phyloP scores from a whole-genome alignment of 2,329 filamentous ascomycete genomes.

The Microdochium bolleyi region DNA sequence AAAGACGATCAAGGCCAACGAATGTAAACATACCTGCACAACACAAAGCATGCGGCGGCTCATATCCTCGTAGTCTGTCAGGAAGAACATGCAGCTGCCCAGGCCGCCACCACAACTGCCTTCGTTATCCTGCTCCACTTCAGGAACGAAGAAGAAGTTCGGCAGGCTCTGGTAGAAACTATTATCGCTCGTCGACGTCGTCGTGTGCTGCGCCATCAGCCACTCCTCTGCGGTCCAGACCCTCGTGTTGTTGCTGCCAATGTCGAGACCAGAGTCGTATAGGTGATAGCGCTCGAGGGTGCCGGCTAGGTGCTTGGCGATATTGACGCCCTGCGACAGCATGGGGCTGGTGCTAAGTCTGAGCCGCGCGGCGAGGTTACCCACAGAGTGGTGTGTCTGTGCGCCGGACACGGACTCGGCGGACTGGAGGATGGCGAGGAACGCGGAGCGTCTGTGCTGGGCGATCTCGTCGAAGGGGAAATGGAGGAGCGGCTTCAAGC shows the following conservation, averaged over 20 bases:
- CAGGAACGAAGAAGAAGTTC: background rate
- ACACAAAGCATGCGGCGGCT: background rate
- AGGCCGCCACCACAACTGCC: background rate
- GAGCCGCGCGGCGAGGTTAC: background rate
- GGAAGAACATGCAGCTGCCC: background rate
- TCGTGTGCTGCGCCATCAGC: background rate
- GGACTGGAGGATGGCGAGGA: background rate
- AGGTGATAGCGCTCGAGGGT: background rate
- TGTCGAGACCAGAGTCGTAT: background rate
- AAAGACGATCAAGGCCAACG: background rate
- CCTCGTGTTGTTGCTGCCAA: background rate
- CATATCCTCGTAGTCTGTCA: background rate
- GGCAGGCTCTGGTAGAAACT: background rate
- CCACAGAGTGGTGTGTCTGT: background rate
- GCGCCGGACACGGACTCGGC: background rate
- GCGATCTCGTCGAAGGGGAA: background rate
- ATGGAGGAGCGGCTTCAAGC: background rate
- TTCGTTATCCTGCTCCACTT: background rate
- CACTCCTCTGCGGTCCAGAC: background rate
- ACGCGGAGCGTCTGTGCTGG: background rate
- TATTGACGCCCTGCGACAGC: background rate
- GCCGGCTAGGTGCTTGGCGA: background rate
- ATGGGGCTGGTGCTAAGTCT: background rate
- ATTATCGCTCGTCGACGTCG: background rate
- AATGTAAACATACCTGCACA: background rate